Conservation (phyloP, 2,329 filamentous ascomycete species). For the Reticulascus tulasneorum region DNA sequence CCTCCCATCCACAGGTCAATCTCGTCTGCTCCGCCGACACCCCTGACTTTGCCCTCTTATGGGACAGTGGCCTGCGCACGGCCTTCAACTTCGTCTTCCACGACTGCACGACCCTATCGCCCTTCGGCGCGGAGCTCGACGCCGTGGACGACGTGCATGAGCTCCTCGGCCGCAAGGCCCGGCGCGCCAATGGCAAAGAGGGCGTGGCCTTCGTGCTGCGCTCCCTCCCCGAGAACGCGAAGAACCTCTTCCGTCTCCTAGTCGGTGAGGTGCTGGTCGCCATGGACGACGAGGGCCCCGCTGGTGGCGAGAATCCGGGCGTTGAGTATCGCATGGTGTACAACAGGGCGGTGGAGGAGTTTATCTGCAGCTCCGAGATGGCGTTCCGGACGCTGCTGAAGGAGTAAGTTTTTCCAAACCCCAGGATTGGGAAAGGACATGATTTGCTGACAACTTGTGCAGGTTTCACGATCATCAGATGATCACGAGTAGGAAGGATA, state of each 20-base stretch:
- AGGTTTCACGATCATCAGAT: constrained; percentile 97
- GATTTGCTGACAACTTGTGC: constrained; percentile 21
- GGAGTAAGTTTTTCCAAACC: constrained; percentile 56
- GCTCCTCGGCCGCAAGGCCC: constrained; percentile 74
- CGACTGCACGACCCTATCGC: constrained; percentile 84
- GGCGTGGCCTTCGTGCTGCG: constrained; percentile 88
- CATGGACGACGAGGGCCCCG: constrained; percentile 55
- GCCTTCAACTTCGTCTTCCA: constrained; percentile 87
- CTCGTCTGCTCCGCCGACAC: constrained; percentile 82
- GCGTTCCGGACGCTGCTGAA: constrained; percentile 91
- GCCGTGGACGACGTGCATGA: constrained; percentile 88
- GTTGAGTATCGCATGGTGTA: constrained; percentile 91
- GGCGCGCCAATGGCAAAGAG: constrained; percentile 81
- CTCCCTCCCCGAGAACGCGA: constrained; percentile 87
- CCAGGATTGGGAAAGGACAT: neutral
- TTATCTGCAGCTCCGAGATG: constrained; percentile 95
- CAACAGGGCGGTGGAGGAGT: constrained; percentile 92
- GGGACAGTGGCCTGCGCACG: constrained; percentile 81
- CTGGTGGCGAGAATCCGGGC: constrained; percentile 54
- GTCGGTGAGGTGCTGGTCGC: constrained; percentile 78
- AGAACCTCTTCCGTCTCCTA: constrained; percentile 78
- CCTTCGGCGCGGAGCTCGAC: constrained; percentile 69
- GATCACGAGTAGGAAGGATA: constrained; percentile 84
- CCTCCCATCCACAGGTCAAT: constrained; percentile 66
- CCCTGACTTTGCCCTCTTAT: constrained; percentile 80